phyloP scores from a whole-genome alignment of 768 basidiomycete genomes.

The Austroboletus eburneus region DNA sequence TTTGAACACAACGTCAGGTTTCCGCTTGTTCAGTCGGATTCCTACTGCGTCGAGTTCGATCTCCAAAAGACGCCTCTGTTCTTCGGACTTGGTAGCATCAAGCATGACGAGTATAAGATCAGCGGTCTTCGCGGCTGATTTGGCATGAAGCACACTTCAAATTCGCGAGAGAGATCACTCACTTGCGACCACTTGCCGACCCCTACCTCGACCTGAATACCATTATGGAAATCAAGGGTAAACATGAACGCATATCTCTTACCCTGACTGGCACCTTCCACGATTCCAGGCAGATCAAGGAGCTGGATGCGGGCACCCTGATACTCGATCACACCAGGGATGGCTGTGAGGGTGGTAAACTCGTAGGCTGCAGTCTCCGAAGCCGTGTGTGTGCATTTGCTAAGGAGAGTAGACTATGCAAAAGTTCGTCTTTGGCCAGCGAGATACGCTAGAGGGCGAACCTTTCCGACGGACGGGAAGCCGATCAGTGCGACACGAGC shows the following conservation, averaged over 20 bases:
- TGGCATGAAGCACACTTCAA: slow-evolving; percentile 7
- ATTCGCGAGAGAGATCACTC: slow-evolving; percentile 14
- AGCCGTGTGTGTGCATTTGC: slow-evolving; percentile 87
- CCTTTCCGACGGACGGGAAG: slow-evolving; percentile 94
- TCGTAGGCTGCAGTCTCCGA: slow-evolving; percentile 91
- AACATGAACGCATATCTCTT: not conserved
- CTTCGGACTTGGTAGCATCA: slow-evolving; percentile 89
- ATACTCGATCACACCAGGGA: slow-evolving; percentile 96
- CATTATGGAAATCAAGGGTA: not conserved
- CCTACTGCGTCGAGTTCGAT: slow-evolving; percentile 96
- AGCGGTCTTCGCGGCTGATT: slow-evolving; percentile 75
- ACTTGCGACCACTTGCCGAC: slow-evolving; percentile 95
- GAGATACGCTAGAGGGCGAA: slow-evolving; percentile 14
- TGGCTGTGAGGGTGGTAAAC: slow-evolving; percentile 93
- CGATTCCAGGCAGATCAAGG: slow-evolving; percentile 93
- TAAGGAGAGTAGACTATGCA: slow-evolving; percentile 81
- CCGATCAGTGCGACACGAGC: slow-evolving; percentile 90
- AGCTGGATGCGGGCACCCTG: slow-evolving; percentile 92
- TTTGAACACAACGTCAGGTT: slow-evolving; percentile 95
- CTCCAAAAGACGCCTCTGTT: slow-evolving; percentile 85
- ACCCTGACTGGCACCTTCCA: slow-evolving; percentile 87
- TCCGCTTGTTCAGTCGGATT: slow-evolving; percentile 85
- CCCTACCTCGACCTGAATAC: slow-evolving; percentile 70
- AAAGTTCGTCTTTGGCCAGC: slow-evolving; percentile 4
- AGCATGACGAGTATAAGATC: slow-evolving; percentile 93